These are phyloP conservation scores for Saussurea involucrata DNA, from an alignment of 129 eudicot species.

Conservation along the genomic window DNA sequence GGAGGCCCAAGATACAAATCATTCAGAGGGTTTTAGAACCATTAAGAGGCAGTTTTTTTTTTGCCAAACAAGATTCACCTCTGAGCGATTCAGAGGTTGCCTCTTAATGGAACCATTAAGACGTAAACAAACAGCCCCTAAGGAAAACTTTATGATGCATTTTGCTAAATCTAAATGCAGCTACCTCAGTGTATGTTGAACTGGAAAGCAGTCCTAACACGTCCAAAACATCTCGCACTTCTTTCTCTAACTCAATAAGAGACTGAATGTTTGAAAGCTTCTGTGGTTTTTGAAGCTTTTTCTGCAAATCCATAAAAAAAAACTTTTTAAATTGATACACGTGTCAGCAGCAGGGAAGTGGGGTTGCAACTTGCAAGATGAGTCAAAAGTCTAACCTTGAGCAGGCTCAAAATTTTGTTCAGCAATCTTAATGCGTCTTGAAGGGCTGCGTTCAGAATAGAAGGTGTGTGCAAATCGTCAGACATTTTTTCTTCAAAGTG, in stretches of 20 bases:
- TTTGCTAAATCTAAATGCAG: neutral
- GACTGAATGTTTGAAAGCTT: constrained; percentile 38
- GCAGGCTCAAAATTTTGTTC: constrained; percentile 47
- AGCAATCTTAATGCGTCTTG: constrained; percentile 59
- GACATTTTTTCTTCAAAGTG: constrained; percentile 54
- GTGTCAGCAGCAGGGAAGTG: neutral
- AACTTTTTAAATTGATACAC: neutral
- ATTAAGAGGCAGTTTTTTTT: too few species aligned
- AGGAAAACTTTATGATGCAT: neutral
- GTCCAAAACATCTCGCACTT: constrained; percentile 51
- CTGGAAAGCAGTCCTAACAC: constrained; percentile 69
- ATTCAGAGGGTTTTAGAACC: too few species aligned
- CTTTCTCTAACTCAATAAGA: constrained; percentile 53
- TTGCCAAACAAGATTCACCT: too few species aligned
- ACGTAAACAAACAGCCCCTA: too few species aligned
- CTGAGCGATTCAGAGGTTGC: too few species aligned
- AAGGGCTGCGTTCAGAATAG: constrained; percentile 56
- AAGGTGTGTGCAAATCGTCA: constrained; percentile 83
- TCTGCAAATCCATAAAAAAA: constrained; percentile 46
- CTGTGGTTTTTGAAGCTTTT: constrained; percentile 64
- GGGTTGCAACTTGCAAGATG: neutral
- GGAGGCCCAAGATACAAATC: too few species aligned
- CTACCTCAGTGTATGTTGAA: constrained; percentile 67
- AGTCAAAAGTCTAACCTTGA: constrained; percentile 46
- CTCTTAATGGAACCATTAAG: too few species aligned